Evolutionary conservation across 495 filamentous ascomycete genomes (phyloP), one percentile per base, ranked within the genome.

Genomic region (Aspergillus campestris): DNA sequence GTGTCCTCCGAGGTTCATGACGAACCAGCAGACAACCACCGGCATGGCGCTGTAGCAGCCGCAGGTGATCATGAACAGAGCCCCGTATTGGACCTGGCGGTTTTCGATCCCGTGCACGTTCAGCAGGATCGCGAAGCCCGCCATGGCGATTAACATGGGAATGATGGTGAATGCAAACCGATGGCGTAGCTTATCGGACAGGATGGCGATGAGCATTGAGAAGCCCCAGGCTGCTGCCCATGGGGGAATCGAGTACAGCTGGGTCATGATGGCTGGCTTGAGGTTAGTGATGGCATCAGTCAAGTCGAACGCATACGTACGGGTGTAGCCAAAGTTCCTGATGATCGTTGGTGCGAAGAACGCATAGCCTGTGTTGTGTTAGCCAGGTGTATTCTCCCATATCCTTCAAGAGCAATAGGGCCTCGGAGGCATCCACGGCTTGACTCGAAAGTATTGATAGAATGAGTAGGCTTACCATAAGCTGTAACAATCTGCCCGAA

Each of bases 1-100:
- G 60, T 98, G 91, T 3, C 90, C 89, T 1, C 85, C 85, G 11
- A 94, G 66, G 51, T 95, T 95, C 80, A 94, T 94, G 49, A 83
- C 84, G 65, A 89, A 95, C 89, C 90, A 98, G 60, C 89, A 96
- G 0, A 94, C 79, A 32, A 87, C 75, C 8, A 95, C 78, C 0
- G 88, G 89, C 80, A 91, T 86, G 7, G 87, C 84, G 41, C 76
- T 73, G 55, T 86, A 86, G 29, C 63, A 63, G 42, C 78, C 78
- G 29, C 63, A 56, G 5, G 82, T 80, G 45, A 87, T 71, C 31
- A 95, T 61, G 62, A 88, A 89, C 11, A 95, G 70, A 1, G 81
- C 86, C 0, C 66, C 80, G 52, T 94, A 95, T 60, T 87, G 69
- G 31, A 84, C 62, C 12, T 74, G 48, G 2, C 60, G 59, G 46